Base-by-base conservation (phyloP, 306 rosid species). In the Abrus pulchellus region DNA sequence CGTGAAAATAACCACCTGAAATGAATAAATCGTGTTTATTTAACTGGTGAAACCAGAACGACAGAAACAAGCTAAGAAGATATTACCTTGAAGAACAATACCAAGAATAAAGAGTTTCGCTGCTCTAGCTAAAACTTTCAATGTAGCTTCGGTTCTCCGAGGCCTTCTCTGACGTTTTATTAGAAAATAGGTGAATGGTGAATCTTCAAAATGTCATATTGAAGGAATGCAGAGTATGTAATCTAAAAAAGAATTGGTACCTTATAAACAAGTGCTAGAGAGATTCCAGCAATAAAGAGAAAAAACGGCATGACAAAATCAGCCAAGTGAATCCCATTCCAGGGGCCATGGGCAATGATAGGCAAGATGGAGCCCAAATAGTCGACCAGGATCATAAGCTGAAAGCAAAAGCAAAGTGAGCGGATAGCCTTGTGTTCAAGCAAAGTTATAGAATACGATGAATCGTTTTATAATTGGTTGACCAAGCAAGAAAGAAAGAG, bases 1-100 rank as follows among this genome's bases (percentile, higher is more conserved):
- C 98, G 10, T 94, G 98, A 56, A 94, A 91, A 89, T 90, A 94
- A 52, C 98, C 98, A 79, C 98, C 97, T 94, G 88, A 85, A 87
- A 88, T 32, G 43, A 90, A 76, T 53, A 29, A 29, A 38, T 59
- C n/a, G 30, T 40, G 14, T 72, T n/a, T 52, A 47, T 52, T 11
- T 32, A 47, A 10, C 9, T 10, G 52, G 53, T 27, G 54, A 56
- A 61, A 10, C 62, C 44, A 20, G 47, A 65, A 60, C 3, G 59
- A 36, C 36, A 36, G 62, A 43, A 4, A 48, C 10, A 52, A 20
- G 20, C 20, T 20, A 20, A 45, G 45, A 76, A 50, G 80, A 68
- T 9, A 40, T 77, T 86, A 93, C 98, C 98, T 92, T 94, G 98
- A 79, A 94, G 97, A 80, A 92, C 3, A 79, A 94, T 70, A 0